Conservation (phyloP, 2,329 filamentous ascomycete species). For the Anthostomella pinea region DNA sequence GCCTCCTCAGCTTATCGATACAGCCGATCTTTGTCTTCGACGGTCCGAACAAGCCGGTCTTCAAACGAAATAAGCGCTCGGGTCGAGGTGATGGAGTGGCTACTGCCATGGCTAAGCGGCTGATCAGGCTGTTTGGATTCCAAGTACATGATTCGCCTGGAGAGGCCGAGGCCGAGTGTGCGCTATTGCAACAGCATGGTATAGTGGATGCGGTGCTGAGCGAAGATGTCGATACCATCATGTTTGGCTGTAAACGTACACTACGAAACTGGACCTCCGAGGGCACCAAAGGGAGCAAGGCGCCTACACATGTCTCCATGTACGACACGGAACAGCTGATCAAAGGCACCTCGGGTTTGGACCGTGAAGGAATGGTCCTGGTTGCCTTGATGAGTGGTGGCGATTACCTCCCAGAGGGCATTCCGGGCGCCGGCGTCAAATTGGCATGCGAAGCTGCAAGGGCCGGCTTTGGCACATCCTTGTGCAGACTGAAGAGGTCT, state of each 20-base stretch:
- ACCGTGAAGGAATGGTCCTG: slow-evolving; percentile 86
- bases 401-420: slow-evolving; percentile 86
- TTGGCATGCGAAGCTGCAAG: slow-evolving; percentile 85
- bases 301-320: slow-evolving; percentile 81
- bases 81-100: slow-evolving; percentile 64
- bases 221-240: slow-evolving; percentile 94
- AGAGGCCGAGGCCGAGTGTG: slow-evolving; percentile 95
- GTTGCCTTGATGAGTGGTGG: slow-evolving; percentile 94
- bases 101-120: slow-evolving; percentile 73
- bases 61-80: slow-evolving; percentile 83
- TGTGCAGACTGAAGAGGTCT: slow-evolving; percentile 63
- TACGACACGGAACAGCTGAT: slow-evolving; percentile 63
- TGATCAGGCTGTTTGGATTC: slow-evolving; percentile 84
- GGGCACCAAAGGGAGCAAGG: slow-evolving; percentile 57
- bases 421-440: slow-evolving; percentile 83
- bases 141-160: slow-evolving; percentile 82
- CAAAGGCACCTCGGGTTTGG: slow-evolving; percentile 58
- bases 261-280: slow-evolving; percentile 83
- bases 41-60: slow-evolving; percentile 76
- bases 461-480: slow-evolving; percentile 77
- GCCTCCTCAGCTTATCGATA: slow-evolving; percentile 72
- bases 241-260: slow-evolving; percentile 85
- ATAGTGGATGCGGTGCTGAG: slow-evolving; percentile 91
- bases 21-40: slow-evolving; percentile 90
- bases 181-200: slow-evolving; percentile 74